Evolutionary conservation across 129 eudicot genomes (phyloP), one percentile per base, ranked within the genome.

Genomic region (Flaveria brownii): DNA sequence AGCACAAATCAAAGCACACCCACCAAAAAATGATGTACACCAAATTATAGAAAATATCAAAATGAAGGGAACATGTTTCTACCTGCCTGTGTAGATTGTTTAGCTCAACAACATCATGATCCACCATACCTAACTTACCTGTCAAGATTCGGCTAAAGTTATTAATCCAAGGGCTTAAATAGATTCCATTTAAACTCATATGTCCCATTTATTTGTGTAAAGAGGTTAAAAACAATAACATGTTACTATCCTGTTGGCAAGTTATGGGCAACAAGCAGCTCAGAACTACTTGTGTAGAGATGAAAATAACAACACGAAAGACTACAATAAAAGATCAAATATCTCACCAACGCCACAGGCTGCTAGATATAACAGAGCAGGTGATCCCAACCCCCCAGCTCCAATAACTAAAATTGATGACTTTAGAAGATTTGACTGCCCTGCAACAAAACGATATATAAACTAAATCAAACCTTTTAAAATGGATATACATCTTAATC

Each of bases 31-130:
- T 11, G 61, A 18, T 36, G 60, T 11, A 50, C n/a, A 67, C 45
- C 47, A 33, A 52, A 13, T 50, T 10, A 73, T 20, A 57, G 55
- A 43, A 78, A 60, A 16, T 20, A 45, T 45, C 14, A 9, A 45
- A 9, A 26, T 8, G 28, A 70, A 65, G 55, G n/a, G 36, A 72
- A 30, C 30, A 65, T 4, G 22, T 9, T 2, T 63, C 17, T 84
- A 95, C 99, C 97, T 95, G 99, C 81, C 99, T 83, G 81, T 95
- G 99, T 73, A 95, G 81, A 86, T 95, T 95, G 84, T 95, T 95
- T 36, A 95, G 93, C 87, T 95, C 99, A 72, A 95, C 97, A 25
- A 95, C 86, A 81, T 95, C 99, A 82, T 95, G 96, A 88, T 95
- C 99, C 76, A 95, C 96, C 77, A 95, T 87, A 47, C 99, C 99